These are phyloP conservation scores for Gliomastix tumulicola DNA, from an alignment of 2,329 filamentous ascomycete genomes.

Conservation along the genomic window DNA sequence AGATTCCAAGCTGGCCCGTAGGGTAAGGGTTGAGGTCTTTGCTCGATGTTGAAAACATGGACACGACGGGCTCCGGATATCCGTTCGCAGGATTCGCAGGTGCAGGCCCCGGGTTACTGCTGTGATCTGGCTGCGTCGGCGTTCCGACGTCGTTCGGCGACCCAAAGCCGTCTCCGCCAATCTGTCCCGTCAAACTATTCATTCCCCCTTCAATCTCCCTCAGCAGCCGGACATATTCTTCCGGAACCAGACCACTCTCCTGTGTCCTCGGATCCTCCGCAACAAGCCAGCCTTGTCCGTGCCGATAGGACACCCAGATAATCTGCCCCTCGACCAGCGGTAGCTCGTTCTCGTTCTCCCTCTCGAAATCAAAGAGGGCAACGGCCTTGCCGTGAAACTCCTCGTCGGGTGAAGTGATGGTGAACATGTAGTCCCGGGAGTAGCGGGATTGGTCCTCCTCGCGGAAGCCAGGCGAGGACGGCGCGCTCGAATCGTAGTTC, in stretches of 20 bases:
- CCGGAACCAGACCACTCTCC: slow-evolving; percentile 90
- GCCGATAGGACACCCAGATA: slow-evolving; percentile 91
- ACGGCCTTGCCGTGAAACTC: slow-evolving; percentile 97
- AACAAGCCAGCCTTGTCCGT: slow-evolving; percentile 95
- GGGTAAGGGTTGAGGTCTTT: slow-evolving; percentile 64
- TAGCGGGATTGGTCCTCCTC: slow-evolving; percentile 71
- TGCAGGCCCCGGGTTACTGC: slow-evolving; percentile 40
- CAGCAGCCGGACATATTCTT: slow-evolving; percentile 89
- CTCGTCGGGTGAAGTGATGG: slow-evolving; percentile 89
- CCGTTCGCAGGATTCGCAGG: slow-evolving; percentile 45
- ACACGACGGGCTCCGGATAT: slow-evolving; percentile 62
- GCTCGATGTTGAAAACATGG: slow-evolving; percentile 64
- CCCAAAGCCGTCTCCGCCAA: slow-evolving; percentile 43
- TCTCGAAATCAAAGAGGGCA: slow-evolving; percentile 87
- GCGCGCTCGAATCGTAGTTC: slow-evolving; percentile 48
- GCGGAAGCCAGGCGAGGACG: slow-evolving; percentile 50
- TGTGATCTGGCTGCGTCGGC: slow-evolving; percentile 54
- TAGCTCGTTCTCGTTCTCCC: slow-evolving; percentile 95
- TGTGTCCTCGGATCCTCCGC: slow-evolving; percentile 91
- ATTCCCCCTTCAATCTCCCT: slow-evolving; percentile 90
- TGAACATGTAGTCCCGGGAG: slow-evolving; percentile 89
- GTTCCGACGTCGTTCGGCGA: slow-evolving; percentile 51
- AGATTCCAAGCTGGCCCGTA: slow-evolving; percentile 55
- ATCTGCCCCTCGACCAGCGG: slow-evolving; percentile 90
- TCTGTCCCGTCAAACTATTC: slow-evolving; percentile 60